Base-by-base conservation (phyloP, 1,284 basidiomycete species). In the Violaceomyces palustris region DNA sequence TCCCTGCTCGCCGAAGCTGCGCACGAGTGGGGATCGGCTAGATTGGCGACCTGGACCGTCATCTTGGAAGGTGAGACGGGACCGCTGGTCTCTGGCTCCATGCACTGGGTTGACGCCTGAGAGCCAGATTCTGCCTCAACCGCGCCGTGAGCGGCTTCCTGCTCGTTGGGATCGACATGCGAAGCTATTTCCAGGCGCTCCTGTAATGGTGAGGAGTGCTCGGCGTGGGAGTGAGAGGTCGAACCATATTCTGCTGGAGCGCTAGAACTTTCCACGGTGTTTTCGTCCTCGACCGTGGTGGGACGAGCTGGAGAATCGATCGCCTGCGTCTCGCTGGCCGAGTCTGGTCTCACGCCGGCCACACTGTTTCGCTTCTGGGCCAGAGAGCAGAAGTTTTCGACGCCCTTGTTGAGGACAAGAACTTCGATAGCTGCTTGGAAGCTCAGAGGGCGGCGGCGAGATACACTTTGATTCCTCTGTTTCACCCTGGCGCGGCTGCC, bases 341-440 rank as follows among this genome's bases (percentile, higher is more conserved):
- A 49, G 39, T 46, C 50, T 17, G 15, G 14, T 5, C 18, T 10
- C 32, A 34, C 12, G 9, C 32, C 4, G 5, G 32, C 18, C 4
- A 34, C 9, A 21, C 32, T 15, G 4, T 17, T 17, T 5, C 32
- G 32, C 30, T 6, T 34, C 4, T 6, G 32, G 9, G 15, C 15
- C 6, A 34, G 42, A 14, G 48, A 51, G 24, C 45, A 48, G 43
- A 57, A 57, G 28, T 45, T 57, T 33, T 57, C 53, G 28, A 45
- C 44, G 21, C 53, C 48, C 35, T 44, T 38, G 4, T 50, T 50
- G 15, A 58, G 39, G 15, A 57, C 45, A 6, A 64, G 42, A 33
- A 40, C 58, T 35, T 64, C 62, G 45, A 67, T 50, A 25, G 61
- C 64, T 4, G 52, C 52, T 35, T 64, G 61, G 50, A 67, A 64